Percentiles rank a stretch among this genome's conserved stretches.
These are phyloP conservation scores for Coemansia javaensis DNA, from an alignment of 192 early-diverging fungal species.

Conservation along the genomic window DNA sequence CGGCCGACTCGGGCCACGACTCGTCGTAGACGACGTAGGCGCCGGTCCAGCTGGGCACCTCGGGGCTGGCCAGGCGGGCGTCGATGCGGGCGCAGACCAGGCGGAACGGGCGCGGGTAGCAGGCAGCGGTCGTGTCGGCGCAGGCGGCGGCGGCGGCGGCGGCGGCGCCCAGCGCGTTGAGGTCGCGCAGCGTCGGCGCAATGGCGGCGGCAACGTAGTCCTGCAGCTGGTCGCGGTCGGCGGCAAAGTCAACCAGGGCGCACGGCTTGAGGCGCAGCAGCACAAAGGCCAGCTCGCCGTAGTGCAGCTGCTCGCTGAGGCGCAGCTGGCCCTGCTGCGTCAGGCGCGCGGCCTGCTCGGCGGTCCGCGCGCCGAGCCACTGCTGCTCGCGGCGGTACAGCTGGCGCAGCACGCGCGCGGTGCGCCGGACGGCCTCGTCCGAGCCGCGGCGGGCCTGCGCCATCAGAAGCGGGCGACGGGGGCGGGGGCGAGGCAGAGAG, in stretches of 20 bases:
- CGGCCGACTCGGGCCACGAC: slow-evolving; percentile 21
- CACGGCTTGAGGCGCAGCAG: slow-evolving; percentile 43
- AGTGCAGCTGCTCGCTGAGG: slow-evolving; percentile 41
- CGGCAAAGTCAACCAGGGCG: slow-evolving; percentile 34
- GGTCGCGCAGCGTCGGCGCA: slow-evolving; percentile 26
- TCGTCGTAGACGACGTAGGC: slow-evolving; percentile 38
- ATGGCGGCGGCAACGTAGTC: slow-evolving; percentile 23
- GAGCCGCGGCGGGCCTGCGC: no score
- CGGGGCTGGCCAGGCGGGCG: slow-evolving; percentile 21
- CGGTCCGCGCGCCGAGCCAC: slow-evolving; percentile 20
- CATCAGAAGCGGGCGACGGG: no score
- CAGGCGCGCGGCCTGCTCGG: slow-evolving; percentile 19
- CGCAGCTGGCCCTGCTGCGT: slow-evolving; percentile 31
- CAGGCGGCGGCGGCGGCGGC: not conserved
- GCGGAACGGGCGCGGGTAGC: slow-evolving; percentile 30
- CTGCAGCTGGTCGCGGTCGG: slow-evolving; percentile 23
- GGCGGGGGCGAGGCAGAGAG: not conserved
- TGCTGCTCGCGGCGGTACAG: slow-evolving; percentile 36
- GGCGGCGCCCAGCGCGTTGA: slow-evolving; percentile 22
- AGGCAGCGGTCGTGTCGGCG: slow-evolving; percentile 4
- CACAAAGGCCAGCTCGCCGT: slow-evolving; percentile 38
- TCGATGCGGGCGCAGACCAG: slow-evolving; percentile 23
- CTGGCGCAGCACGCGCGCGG: slow-evolving; percentile 33
- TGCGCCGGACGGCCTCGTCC: slow-evolving; percentile 29
- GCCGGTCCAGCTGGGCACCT: slow-evolving; percentile 35